Base-by-base conservation (phyloP, 345 rosid genomes). In the Arabidopsis arenosa region DNA sequence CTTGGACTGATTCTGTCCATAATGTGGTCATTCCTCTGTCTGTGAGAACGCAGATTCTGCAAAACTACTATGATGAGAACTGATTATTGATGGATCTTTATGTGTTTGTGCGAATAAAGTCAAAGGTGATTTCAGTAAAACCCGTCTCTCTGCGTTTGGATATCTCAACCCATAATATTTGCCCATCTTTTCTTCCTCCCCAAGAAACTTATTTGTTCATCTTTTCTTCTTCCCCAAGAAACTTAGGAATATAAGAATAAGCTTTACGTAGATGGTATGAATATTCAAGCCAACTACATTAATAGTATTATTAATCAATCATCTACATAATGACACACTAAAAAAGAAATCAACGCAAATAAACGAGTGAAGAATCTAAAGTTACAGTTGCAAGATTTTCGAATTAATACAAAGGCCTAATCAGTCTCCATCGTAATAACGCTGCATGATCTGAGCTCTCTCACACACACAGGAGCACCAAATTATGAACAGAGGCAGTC, bases 11-110 rank as follows among this genome's bases (percentile, higher is more conserved):
- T 13, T 76, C 80, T 21, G 9, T 23, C 5, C 83, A 75, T 48
- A 32, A 33, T 15, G 85, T 85, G 49, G 41, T 17, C 7, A 80
- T 73, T 71, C 89, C 79, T 5, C 18, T 83, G 11, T 82, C 82
- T 3, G 85, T 78, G 6, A 83, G 83, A 64, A 80, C 80, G 0
- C 71, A 81, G 44, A 49, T 77, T 17, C 56, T 73, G 0, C 40
- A 36, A 10, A 48, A 32, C 52, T 72, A 69, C 3, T 58, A 58
- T 1, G 63, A 58, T 58, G 63, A 58, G 63, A 58, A 58, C 28
- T 58, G 39, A 55, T 36, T 13, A 15, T 33, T 8, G 9, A 9
- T 6, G 6, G 58, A 53, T 11, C 8, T 2, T 21, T 18, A 49
- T 49, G 55, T 51, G 55, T 18, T 51, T 51, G 28, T 49, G 11